Evolutionary conservation across 2,329 filamentous ascomycete species (phyloP).

Genomic region (Botrytis medusae): DNA sequence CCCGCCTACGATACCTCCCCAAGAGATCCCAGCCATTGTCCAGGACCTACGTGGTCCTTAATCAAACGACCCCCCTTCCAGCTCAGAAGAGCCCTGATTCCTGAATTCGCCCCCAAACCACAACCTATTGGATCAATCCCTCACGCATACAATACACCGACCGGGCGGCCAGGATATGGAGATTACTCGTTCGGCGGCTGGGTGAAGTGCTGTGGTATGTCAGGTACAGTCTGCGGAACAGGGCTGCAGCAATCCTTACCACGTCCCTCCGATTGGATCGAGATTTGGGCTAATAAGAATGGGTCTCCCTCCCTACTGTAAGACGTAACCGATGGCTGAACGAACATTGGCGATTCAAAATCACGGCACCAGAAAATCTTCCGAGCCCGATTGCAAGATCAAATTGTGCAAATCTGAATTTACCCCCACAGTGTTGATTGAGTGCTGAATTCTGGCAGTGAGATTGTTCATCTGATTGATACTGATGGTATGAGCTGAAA

Average conservation of each 20-base stretch:
- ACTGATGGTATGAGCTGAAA: background rate
- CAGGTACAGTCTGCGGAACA: background rate
- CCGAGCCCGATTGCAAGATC: background rate
- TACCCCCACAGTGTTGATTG: background rate
- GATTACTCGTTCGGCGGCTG: no score
- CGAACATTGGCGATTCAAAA: background rate
- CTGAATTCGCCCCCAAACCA: background rate
- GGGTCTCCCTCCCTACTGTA: background rate
- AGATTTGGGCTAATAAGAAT: background rate
- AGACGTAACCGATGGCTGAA: background rate
- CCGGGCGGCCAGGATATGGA: no score
- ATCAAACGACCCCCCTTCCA: background rate
- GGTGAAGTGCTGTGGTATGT: no score
- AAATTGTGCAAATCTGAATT: background rate
- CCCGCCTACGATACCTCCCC: background rate
- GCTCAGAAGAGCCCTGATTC: background rate
- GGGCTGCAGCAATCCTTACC: conserved; percentile 7
- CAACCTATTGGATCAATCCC: background rate
- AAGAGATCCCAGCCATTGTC: background rate
- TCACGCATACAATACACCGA: background rate
- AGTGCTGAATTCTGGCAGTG: no score
- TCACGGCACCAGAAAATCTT: background rate
- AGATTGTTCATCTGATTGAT: background rate
- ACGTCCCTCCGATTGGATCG: background rate
- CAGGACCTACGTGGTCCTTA: conserved; percentile 10